Evolutionary conservation across 768 basidiomycete species (phyloP).

Genomic region (Austroboletus eburneus): DNA sequence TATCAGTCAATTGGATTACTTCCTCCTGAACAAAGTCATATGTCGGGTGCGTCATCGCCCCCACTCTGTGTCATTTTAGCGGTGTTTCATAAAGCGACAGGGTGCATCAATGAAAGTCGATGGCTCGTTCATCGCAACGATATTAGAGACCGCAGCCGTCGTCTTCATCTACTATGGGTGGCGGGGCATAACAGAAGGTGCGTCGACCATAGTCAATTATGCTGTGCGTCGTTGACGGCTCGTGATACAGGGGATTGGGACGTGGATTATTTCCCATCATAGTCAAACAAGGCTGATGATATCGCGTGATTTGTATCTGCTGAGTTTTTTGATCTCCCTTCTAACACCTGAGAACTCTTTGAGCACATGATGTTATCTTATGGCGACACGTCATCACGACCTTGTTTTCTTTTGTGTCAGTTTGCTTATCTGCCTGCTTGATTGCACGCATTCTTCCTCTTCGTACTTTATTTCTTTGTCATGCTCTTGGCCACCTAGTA

Average conservation of each 20-base stretch:
- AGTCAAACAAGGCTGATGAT: neutral
- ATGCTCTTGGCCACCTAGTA: neutral
- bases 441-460: neutral
- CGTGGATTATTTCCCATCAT: constrained; percentile 46
- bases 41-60: constrained; percentile 49
- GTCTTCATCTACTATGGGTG: constrained; percentile 72
- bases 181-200: constrained; percentile 87
- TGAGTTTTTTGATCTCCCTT: constrained; percentile 9
- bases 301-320: constrained; percentile 10
- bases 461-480: constrained; percentile 1
- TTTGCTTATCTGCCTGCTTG: neutral
- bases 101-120: constrained; percentile 69
- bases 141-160: constrained; percentile 76
- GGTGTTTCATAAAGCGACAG: constrained; percentile 30
- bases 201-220: constrained; percentile 16
- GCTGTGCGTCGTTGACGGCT: constrained; percentile 1
- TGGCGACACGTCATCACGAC: constrained; percentile 5
- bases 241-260: constrained; percentile 45
- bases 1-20: constrained; percentile 77
- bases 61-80: neutral
- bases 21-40: constrained; percentile 72
- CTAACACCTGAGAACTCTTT: constrained; percentile 4
- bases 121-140: constrained; percentile 81
- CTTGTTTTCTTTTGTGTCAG: neutral
- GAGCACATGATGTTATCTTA: neutral